Conservation (phyloP, 805 yeast genomes). For the Suhomyces canberraensis region DNA sequence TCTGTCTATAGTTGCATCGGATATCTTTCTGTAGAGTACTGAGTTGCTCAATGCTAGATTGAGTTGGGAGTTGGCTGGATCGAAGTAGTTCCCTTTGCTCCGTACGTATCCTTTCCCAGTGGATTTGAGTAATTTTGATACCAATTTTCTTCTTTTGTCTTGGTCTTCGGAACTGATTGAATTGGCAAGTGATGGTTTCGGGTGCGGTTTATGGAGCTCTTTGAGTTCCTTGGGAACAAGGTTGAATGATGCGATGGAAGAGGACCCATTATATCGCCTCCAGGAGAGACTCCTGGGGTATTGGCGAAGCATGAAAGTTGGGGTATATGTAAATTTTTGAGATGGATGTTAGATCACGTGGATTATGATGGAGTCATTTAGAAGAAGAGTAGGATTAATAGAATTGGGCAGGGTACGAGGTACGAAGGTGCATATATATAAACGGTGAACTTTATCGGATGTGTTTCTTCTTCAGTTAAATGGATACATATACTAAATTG, state of each 20-base stretch:
- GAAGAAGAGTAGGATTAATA: no score
- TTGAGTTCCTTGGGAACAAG: constrained; percentile 4
- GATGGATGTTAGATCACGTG: constrained; percentile 1
- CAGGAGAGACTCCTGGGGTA: not conserved
- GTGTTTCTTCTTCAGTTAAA: no score
- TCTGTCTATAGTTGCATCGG: constrained; percentile 14
- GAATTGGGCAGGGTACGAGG: no score
- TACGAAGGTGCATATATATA: no score
- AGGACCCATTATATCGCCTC: constrained; percentile 1
- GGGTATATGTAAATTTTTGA: not conserved
- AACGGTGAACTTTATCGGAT: no score
- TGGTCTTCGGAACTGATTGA: not conserved
- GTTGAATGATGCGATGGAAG: not conserved
- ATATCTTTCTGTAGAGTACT: constrained; percentile 16
- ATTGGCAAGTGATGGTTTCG: not conserved
- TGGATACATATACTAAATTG: no score
- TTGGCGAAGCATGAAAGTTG: not conserved
- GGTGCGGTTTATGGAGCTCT: constrained; percentile 1
- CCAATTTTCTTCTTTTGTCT: not conserved
- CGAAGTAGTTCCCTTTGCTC: constrained; percentile 10
- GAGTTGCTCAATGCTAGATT: constrained; percentile 18
- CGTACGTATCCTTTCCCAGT: constrained; percentile 4
- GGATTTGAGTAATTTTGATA: constrained; percentile 2
- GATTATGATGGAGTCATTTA: no score
- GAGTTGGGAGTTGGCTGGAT: constrained; percentile 22